phyloP scores from a whole-genome alignment of 1,284 basidiomycete species.

The Sphaerobolus stellatus region DNA sequence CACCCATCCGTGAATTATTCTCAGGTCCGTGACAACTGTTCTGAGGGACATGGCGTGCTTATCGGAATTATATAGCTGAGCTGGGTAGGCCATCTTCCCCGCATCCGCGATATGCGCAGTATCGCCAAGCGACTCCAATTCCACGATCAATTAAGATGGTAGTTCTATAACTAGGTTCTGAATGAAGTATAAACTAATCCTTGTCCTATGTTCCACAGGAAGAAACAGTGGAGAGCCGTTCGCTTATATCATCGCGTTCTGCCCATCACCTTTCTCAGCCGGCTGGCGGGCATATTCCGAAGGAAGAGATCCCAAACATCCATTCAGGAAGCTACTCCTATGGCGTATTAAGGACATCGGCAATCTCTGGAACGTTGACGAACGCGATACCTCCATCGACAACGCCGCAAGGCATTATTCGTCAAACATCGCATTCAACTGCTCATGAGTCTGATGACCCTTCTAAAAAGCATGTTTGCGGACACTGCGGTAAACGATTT shows the following conservation, averaged over 20 bases:
- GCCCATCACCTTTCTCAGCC: no score
- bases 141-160: no score
- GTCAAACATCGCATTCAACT: neutral
- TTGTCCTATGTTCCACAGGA: no score
- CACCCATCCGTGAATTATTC: conserved; percentile 10
- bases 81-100: neutral
- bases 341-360: conserved; percentile 7
- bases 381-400: conserved; percentile 4
- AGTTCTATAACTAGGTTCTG: no score
- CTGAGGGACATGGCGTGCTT: neutral
- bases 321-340: conserved; percentile 1
- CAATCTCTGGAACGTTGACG: conserved; percentile 3
- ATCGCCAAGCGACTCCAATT: neutral
- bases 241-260: no score
- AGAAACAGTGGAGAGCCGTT: no score
- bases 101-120: neutral
- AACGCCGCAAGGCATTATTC: conserved; percentile 9
- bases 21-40: neutral
- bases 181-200: no score
- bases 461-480: conserved; percentile 5
- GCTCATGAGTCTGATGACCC: neutral
- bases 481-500: conserved; percentile 11
- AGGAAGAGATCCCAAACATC: neutral
- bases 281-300: no score
- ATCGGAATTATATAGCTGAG: neutral